Evolutionary conservation across 306 rosid species (phyloP), one percentile per base, ranked within the genome.

Genomic region (Begonia fuchsioides): DNA sequence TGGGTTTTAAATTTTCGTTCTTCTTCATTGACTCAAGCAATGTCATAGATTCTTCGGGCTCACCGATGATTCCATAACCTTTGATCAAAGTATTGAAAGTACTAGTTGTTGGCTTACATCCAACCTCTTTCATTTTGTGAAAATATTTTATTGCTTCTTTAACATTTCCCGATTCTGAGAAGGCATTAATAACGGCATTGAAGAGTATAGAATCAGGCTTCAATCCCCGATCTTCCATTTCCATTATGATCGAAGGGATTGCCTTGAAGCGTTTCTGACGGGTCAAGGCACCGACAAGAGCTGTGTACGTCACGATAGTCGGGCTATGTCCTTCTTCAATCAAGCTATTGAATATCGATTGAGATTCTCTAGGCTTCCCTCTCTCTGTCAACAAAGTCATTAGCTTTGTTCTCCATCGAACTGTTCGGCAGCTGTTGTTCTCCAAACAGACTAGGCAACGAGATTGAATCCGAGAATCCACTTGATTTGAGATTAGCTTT

Each of bases 141-240:
- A 81, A 79, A 60, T 71, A 60, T 64, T 81, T 54, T 92, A 75
- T 72, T 63, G 93, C 97, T 63, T 72, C 73, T 15, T 74, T 65
- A 2, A 81, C 58, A 55, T 79, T 78, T 54, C 93, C 93, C 11
- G 92, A 79, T 50, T 88, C 95, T 13, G 80, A 79, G 56, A 72
- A 90, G 3, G 97, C 93, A 63, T 90, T 84, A 66, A 90, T 90
- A 83, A 90, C 75, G 61, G 97, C 84, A 63, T 90, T 81, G 69
- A 76, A 77, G 51, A 90, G 90, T 51, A 84, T 78, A 48, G 93
- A 70, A 60, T 90, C 95, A 1, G 93, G 97, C 72, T 74, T 84
- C 68, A 74, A 17, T n/a, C 87, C 90, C 53, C 62, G 70, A 60
- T 81, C 80, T 66, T 72, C 83, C 60, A 90, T 64, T 73, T 78